Evolutionary conservation across 164 flowering plant species (phyloP).

Genomic region (Magnolia sinica): DNA sequence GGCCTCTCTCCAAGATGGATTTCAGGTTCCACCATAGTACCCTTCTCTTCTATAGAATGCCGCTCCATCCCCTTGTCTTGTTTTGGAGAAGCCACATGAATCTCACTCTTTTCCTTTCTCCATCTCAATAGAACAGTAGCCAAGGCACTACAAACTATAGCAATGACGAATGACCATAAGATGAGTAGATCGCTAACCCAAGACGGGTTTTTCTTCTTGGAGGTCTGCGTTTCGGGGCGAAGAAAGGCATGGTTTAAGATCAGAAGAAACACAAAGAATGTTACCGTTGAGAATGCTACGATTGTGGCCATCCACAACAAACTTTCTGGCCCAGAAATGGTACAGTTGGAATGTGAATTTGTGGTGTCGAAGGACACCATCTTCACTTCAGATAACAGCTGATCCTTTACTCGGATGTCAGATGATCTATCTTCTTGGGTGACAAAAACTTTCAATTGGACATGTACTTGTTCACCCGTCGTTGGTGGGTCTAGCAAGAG

Average conservation of each 20-base stretch:
- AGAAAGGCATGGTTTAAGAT: slow-evolving; percentile 45
- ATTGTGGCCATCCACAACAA: slow-evolving; percentile 45
- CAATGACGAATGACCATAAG: slow-evolving; percentile 47
- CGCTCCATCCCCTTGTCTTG: slow-evolving; percentile 21
- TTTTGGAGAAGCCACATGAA: slow-evolving; percentile 18
- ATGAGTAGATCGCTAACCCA: slow-evolving; percentile 57
- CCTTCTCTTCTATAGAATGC: slow-evolving; percentile 16
- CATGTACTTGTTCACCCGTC: slow-evolving; percentile 14
- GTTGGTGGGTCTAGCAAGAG: slow-evolving; percentile 33
- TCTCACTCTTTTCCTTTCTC: slow-evolving; percentile 36
- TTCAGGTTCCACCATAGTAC: slow-evolving; percentile 46
- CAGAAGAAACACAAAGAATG: slow-evolving; percentile 45
- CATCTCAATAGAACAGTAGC: slow-evolving; percentile 40
- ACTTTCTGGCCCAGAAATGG: slow-evolving; percentile 41
- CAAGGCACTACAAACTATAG: slow-evolving; percentile 31
- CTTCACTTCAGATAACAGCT: slow-evolving; percentile 33
- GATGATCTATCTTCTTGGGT: slow-evolving; percentile 55
- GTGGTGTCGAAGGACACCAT: slow-evolving; percentile 34
- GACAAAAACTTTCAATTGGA: slow-evolving; percentile 59
- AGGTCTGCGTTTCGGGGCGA: slow-evolving; percentile 24
- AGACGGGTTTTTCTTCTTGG: slow-evolving; percentile 53
- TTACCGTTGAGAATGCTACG: slow-evolving; percentile 32
- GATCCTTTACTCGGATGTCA: slow-evolving; percentile 33
- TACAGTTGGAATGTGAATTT: slow-evolving; percentile 25
- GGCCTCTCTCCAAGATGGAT: slow-evolving; percentile 73